Percentiles rank a stretch among this genome's conserved stretches.
Conservation (phyloP, 129 eudicot genomes). For the Daucus carota region DNA sequence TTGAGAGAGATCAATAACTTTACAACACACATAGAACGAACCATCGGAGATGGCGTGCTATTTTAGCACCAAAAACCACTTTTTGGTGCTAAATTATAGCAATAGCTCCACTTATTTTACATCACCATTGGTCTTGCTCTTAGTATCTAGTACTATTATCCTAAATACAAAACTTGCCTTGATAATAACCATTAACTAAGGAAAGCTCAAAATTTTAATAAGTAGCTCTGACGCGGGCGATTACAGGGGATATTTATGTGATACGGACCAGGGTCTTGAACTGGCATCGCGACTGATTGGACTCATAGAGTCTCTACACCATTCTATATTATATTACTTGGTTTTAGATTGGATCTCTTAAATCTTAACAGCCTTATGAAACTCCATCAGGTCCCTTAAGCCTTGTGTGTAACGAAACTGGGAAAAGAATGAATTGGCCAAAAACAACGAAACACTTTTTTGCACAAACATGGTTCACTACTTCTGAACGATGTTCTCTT, state of each 20-base stretch:
- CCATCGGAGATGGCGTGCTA: too few species aligned
- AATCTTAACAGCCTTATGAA: not conserved
- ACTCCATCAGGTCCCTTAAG: not conserved
- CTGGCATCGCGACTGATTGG: not conserved
- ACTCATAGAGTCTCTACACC: not conserved
- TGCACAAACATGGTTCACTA: too few species aligned
- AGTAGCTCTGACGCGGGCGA: not conserved
- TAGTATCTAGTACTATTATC: not conserved
- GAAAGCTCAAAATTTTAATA: not conserved
- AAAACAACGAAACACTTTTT: too few species aligned
- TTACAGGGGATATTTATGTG: not conserved
- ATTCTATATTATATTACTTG: not conserved
- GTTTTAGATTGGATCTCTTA: not conserved
- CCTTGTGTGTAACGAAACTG: too few species aligned
- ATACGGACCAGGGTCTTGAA: not conserved
- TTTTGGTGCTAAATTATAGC: too few species aligned
- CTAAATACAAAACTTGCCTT: not conserved
- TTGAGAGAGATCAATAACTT: too few species aligned
- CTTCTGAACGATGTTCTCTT: too few species aligned
- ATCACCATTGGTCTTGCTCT: too few species aligned
- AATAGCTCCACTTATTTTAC: too few species aligned
- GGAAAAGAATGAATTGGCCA: too few species aligned
- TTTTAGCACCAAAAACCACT: too few species aligned
- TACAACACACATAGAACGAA: too few species aligned
- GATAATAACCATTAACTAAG: not conserved